phyloP scores from a whole-genome alignment of 768 basidiomycete genomes.

The Omphalotus guepiniiformis region DNA sequence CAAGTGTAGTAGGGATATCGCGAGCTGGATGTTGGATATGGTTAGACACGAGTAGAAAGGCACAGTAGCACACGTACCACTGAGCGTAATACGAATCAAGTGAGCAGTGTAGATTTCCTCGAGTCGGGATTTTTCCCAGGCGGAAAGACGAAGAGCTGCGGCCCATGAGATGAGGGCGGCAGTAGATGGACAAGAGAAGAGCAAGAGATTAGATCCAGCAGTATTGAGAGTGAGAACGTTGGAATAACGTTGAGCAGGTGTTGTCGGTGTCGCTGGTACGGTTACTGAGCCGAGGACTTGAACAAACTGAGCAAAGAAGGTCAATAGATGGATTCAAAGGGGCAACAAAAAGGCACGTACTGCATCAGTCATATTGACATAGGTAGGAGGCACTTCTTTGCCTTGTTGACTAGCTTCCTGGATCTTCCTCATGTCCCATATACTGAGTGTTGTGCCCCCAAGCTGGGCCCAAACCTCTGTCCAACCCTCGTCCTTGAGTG shows the following conservation, averaged over 20 bases:
- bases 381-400: conserved; percentile 79
- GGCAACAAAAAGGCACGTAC: conserved; percentile 48
- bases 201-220: conserved; percentile 83
- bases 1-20: conserved; percentile 57
- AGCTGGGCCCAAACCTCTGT: conserved; percentile 86
- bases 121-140: conserved; percentile 93
- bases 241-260: conserved; percentile 54
- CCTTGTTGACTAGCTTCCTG: conserved; percentile 80
- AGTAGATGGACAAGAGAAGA: conserved; percentile 82
- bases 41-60: neutral
- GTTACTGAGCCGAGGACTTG: conserved; percentile 76
- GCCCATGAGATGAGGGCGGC: conserved; percentile 82
- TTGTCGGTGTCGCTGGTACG: conserved; percentile 45
- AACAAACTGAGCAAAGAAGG: conserved; percentile 51
- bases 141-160: conserved; percentile 80
- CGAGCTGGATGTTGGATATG: conserved; percentile 28
- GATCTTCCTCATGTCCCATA: conserved; percentile 90
- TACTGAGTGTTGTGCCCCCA: conserved; percentile 81
- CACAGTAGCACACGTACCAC: conserved; percentile 24
- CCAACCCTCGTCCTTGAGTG: conserved; percentile 75
- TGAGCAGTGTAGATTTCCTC: conserved; percentile 99
- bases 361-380: conserved; percentile 85
- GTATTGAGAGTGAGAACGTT: conserved; percentile 92
- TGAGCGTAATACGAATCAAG: conserved; percentile 74
- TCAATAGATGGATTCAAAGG: conserved; percentile 8